Percentiles rank a stretch among this genome's conserved stretches.
Evolutionary conservation across 2,329 filamentous ascomycete species (phyloP).

Genomic region (Stenocarpella maydis): DNA sequence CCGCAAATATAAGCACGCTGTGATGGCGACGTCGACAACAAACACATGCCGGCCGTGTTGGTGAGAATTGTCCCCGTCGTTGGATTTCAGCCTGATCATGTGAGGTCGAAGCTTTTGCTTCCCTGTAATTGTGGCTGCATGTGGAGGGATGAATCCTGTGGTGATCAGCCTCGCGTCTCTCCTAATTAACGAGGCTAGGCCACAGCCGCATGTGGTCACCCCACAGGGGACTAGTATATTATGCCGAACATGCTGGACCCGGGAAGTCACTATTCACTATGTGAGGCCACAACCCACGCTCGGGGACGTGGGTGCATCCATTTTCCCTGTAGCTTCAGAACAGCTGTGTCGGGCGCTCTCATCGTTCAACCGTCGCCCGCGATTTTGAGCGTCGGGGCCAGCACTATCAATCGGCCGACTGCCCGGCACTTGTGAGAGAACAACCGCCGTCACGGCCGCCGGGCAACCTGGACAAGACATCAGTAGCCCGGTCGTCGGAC

Average conservation of each 20-base stretch:
- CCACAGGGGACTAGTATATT: conserved; percentile 6
- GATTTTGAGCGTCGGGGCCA: neutral
- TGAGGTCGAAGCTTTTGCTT: conserved; percentile 9
- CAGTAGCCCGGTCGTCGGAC: neutral
- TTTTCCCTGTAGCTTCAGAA: too few species aligned
- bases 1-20: neutral
- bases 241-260: too few species aligned
- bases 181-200: conserved; percentile 15
- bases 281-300: too few species aligned
- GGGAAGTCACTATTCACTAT: too few species aligned
- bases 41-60: conserved; percentile 9
- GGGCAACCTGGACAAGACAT: conserved; percentile 6
- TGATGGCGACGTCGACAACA: neutral
- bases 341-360: neutral
- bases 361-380: neutral
- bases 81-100: conserved; percentile 6
- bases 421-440: neutral
- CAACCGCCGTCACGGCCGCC: neutral
- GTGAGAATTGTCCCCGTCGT: neutral
- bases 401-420: neutral
- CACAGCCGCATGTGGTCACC: neutral
- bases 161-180: conserved; percentile 15
- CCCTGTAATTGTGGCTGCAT: conserved; percentile 9
- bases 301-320: too few species aligned
- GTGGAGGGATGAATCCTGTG: conserved; percentile 8